Base-by-base conservation (phyloP, 345 rosid species). In the Eucalyptus albens region DNA sequence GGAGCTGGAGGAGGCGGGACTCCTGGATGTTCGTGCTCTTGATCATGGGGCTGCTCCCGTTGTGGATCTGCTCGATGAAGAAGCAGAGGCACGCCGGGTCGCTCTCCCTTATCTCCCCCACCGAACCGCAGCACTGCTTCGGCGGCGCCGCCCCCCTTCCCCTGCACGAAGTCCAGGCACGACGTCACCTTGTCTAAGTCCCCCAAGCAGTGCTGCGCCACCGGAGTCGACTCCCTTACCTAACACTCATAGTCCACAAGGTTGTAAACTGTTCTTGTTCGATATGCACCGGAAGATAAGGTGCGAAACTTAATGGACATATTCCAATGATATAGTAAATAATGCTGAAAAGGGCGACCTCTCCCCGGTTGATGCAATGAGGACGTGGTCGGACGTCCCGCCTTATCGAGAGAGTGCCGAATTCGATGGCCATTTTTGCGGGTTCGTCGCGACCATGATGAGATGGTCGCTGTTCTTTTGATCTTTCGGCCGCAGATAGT, bases 71-170 rank as follows among this genome's bases (percentile, higher is more conserved):
- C 89, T 95, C 97, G 55, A 98, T 95, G 17, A 97, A 86, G 87
- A 6, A 94, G 90, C 99, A 98, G 91, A 98, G 90, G 92, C 99
- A 98, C 92, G 95, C 94, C 19, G 99, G 98, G 6, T 96, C 95
- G 15, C 88, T 91, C 2, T 90, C 97, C 89, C 93, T 94, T 19
- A 95, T 92, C 9, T 90, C 94, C 87, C 91, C 89, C 69, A 94
- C 94, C 3, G 97, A 88, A 24, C 40, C 88, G 90, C 99, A 98
- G 88, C 99, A 98, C 49, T 94, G 93, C 72, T 94, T 90, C 12
- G 96, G 15, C 13, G 99, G 99, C 15, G 49, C 31, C 56, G 90
- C 67, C 86, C 65, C 13, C 91, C 92, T 94, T 93, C 89, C 97
- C 99, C 42, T 92, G 91, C 9, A 98, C 99, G 65, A 89, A 98